These are phyloP conservation scores for Candida broadrunensis DNA, from an alignment of 805 yeast species.

Conservation along the genomic window DNA sequence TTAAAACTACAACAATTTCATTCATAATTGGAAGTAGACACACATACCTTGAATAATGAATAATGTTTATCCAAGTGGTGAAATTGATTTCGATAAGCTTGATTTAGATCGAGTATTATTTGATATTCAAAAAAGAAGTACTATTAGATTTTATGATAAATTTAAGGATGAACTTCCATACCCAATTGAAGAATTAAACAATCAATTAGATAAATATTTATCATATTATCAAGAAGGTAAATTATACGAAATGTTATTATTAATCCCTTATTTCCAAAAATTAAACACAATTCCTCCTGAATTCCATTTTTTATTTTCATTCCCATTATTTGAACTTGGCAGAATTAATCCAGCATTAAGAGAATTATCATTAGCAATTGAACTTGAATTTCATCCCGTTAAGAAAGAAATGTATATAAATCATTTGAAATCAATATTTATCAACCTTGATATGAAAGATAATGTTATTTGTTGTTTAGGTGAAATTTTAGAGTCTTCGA, in stretches of 20 bases:
- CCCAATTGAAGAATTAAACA: neutral
- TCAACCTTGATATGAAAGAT: neutral
- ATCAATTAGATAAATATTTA: neutral
- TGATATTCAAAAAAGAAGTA: neutral
- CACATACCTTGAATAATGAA: too few relatives aligned
- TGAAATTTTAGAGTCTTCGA: conserved; percentile 4
- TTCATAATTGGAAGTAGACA: too few relatives aligned
- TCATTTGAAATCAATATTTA: conserved; percentile 1
- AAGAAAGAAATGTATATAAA: conserved; percentile 1
- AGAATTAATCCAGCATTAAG: conserved; percentile 1
- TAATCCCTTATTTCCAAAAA: neutral
- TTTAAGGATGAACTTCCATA: neutral
- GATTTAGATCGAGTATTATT: neutral
- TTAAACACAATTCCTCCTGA: neutral
- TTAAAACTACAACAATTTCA: too few relatives aligned
- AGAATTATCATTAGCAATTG: conserved; percentile 4
- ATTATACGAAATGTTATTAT: neutral
- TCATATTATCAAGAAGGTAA: neutral
- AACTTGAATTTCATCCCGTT: neutral
- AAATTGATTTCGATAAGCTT: neutral
- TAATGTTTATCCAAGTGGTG: neutral
- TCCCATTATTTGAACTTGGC: conserved; percentile 2
- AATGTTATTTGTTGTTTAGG: conserved; percentile 3
- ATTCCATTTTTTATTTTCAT: neutral
- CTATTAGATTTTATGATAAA: neutral